Evolutionary conservation across 208 protist species (phyloP), one percentile per base, ranked within the genome.

Genomic region (Jaenimonas drosophilae): DNA sequence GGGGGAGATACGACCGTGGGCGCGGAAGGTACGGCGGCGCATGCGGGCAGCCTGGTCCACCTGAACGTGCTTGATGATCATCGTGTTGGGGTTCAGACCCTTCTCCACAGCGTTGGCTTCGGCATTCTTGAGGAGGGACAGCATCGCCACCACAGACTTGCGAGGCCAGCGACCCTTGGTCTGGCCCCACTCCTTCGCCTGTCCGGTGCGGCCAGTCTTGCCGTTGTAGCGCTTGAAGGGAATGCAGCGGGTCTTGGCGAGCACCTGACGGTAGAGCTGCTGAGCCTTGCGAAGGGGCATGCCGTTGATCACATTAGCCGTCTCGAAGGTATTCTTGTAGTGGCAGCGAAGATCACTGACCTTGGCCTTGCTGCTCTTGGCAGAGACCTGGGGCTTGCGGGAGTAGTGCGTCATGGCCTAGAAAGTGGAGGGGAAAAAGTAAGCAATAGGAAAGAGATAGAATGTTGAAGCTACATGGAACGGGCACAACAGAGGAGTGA

Each of bases 271-370:
- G 67, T 96, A 92, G 56, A 91, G 89, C 67, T 87, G 72, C 63
- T 94, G 77, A 3, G 94, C 91, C 76, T 94, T 95, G 54, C 71
- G 66, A 42, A 96, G 71, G 14, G 80, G 75, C 76, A 96, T 95
- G 39, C 91, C 91, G 56, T 88, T 87, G 62, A 97, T 73, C 38
- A 93, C 88, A 55, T 90, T 84, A 29, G 81, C 90, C 6, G 88
- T 95, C 70, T 97, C 85, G 49, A 82, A 84, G 33, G 94, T 97
- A 68, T 96, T 97, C 79, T 97, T 97, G 56, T 42, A 63, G 83
- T 95, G 88, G 73, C 91, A 94, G 31, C 88, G 78, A 49, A 96
- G 71, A 59, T 95, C 76, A 57, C 82, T 87, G 26, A 86, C 64
- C 76, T 89, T 90, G 20, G 88, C 80, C 65, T 89, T 88, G 25